Conservation (phyloP, 2,329 filamentous ascomycete species). For the Colletotrichum chrysophilum region DNA sequence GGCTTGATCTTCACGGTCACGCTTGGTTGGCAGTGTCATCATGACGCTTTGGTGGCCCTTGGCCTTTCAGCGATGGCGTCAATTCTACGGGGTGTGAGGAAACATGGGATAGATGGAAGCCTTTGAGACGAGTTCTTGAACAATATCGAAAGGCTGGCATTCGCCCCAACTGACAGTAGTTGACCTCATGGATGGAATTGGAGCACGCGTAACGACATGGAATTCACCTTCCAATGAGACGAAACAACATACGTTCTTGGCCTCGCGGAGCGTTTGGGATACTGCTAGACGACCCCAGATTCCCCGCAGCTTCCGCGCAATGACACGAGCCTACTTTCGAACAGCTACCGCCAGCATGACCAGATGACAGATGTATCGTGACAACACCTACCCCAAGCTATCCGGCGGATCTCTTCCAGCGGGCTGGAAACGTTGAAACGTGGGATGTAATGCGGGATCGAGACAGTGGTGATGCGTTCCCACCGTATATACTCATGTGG, state of each 20-base stretch:
- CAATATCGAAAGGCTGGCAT: not conserved
- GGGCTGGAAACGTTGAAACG: not conserved
- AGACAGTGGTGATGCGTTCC: not conserved
- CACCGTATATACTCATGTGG: not conserved
- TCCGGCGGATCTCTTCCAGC: not conserved
- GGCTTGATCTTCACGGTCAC: not conserved
- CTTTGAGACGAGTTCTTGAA: not conserved
- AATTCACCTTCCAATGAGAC: not conserved
- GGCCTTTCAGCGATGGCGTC: not conserved
- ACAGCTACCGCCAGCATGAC: not conserved
- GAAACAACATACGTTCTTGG: not conserved
- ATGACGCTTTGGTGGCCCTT: conserved; percentile 4
- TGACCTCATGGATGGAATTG: not conserved
- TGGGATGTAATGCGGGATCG: conserved; percentile 1
- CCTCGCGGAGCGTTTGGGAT: not conserved
- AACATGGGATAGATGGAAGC: not conserved
- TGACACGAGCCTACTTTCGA: not conserved
- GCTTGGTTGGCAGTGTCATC: conserved; percentile 3
- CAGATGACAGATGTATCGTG: not conserved
- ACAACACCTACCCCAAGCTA: not conserved
- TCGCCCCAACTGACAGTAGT: not conserved
- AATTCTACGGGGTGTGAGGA: not conserved
- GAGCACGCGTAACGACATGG: not conserved
- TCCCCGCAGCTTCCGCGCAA: not conserved
- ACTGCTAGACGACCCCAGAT: not conserved